These are phyloP conservation scores for Apostasia ramifera DNA, from an alignment of 106 monocot genomes.

Conservation along the genomic window DNA sequence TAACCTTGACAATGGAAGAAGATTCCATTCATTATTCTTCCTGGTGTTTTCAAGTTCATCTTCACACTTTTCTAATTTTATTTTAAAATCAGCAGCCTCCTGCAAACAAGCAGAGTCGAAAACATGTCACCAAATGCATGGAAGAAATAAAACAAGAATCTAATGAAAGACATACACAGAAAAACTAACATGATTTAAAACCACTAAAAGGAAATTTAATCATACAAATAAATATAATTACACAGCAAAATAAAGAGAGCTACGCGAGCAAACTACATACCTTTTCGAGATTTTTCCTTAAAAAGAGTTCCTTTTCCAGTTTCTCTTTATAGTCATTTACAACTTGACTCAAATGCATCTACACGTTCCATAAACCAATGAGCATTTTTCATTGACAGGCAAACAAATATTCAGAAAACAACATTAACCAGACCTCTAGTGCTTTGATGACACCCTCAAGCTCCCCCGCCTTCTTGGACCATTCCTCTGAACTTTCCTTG, in stretches of 20 bases:
- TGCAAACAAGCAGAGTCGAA: constrained; percentile 14
- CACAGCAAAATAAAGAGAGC: too few species aligned
- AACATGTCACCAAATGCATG: background rate
- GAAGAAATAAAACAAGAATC: too few species aligned
- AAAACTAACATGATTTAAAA: too few species aligned
- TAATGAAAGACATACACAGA: too few species aligned
- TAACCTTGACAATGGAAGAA: constrained; percentile 35
- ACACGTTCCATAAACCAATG: constrained; percentile 5
- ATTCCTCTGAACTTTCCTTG: constrained; percentile 89
- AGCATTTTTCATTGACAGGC: background rate
- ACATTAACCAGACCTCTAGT: constrained; percentile 50
- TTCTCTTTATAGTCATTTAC: constrained; percentile 83
- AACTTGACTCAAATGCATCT: constrained; percentile 84
- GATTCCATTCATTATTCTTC: constrained; percentile 50
- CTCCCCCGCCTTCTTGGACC: constrained; percentile 88
- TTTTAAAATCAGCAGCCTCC: constrained; percentile 50
- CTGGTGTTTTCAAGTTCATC: constrained; percentile 76
- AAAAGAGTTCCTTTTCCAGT: constrained; percentile 68
- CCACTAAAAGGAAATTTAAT: too few species aligned
- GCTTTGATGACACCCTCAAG: constrained; percentile 98
- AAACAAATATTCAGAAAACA: too few species aligned
- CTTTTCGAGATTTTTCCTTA: constrained; percentile 57
- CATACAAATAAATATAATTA: too few species aligned
- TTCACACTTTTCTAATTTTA: constrained; percentile 72
- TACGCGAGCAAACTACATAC: constrained; percentile 14